Evolutionary conservation across 2,329 filamentous ascomycete genomes (phyloP).

Genomic region (Cladobotryum protrusum): DNA sequence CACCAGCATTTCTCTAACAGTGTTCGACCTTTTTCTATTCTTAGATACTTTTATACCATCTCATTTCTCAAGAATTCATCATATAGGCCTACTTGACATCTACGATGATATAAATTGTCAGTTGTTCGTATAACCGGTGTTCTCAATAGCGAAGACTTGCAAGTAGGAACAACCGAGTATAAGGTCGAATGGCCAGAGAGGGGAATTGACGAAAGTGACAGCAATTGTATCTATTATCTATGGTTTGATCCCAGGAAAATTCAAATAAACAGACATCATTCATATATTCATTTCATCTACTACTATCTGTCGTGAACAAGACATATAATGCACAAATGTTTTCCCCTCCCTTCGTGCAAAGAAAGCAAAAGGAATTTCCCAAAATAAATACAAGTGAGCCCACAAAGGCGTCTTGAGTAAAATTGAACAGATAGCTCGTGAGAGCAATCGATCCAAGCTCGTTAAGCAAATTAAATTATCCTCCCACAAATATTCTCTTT

Average conservation of each 20-base stretch:
- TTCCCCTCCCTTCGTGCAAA: neutral
- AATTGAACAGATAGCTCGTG: neutral
- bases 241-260: too few species aligned
- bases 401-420: neutral
- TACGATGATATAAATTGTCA: too few species aligned
- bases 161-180: too few species aligned
- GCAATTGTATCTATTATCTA: too few species aligned
- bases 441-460: neutral
- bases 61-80: too few species aligned
- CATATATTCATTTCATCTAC: conserved; percentile 4
- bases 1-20: neutral
- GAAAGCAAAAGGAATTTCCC: too few species aligned
- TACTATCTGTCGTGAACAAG: neutral
- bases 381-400: too few species aligned
- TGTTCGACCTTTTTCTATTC: neutral
- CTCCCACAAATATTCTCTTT: neutral
- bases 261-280: neutral
- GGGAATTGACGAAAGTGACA: too few species aligned
- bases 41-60: neutral
- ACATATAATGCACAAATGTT: neutral
- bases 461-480: neutral
- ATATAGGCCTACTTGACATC: too few species aligned
- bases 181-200: too few species aligned
- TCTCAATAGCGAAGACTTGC: too few species aligned
- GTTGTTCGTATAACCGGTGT: neutral